Evolutionary conservation across 2,329 filamentous ascomycete species (phyloP).

Genomic region (Cladosporium cucumerinum): DNA sequence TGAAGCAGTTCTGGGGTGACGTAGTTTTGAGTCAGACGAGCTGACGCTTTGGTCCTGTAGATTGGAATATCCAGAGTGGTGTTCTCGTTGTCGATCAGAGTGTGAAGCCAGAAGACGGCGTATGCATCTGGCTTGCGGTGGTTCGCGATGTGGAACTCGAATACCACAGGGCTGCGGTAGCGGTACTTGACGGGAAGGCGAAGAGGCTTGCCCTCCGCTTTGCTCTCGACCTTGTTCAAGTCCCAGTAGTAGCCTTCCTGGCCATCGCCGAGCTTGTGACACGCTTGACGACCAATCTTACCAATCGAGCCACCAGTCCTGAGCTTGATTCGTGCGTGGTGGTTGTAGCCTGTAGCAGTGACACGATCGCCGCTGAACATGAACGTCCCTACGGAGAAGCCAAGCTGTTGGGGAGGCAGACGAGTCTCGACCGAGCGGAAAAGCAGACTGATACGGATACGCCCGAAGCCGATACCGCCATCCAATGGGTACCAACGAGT

Average conservation of each 20-base stretch:
- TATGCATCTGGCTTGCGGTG: constrained; percentile 72
- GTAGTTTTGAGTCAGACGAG: constrained; percentile 84
- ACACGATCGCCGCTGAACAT: constrained; percentile 75
- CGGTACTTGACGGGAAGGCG: constrained; percentile 85
- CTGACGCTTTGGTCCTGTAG: constrained; percentile 74
- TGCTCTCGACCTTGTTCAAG: constrained; percentile 34
- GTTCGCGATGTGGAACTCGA: constrained; percentile 72
- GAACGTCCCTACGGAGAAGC: constrained; percentile 95
- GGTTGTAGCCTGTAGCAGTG: constrained; percentile 59
- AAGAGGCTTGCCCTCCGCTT: constrained; percentile 53
- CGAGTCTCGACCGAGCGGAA: constrained; percentile 87
- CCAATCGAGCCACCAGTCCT: constrained; percentile 82
- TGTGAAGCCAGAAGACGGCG: constrained; percentile 80
- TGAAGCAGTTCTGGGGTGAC: constrained; percentile 75
- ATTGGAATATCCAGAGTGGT: constrained; percentile 81
- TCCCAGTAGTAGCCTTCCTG: constrained; percentile 59
- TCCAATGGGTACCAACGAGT: constrained; percentile 96
- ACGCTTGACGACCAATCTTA: constrained; percentile 62
- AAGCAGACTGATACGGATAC: constrained; percentile 80
- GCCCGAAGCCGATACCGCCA: constrained; percentile 85
- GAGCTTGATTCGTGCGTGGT: constrained; percentile 66
- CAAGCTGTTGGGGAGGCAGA: constrained; percentile 78
- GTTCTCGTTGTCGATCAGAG: constrained; percentile 76
- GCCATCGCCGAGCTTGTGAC: constrained; percentile 56
- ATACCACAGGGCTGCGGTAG: constrained; percentile 83